A percentile compares a stretch with the other conserved stretches of the same genome.
Conservation (phyloP, 331 rosid genomes). For the Pyrus hybrid region DNA sequence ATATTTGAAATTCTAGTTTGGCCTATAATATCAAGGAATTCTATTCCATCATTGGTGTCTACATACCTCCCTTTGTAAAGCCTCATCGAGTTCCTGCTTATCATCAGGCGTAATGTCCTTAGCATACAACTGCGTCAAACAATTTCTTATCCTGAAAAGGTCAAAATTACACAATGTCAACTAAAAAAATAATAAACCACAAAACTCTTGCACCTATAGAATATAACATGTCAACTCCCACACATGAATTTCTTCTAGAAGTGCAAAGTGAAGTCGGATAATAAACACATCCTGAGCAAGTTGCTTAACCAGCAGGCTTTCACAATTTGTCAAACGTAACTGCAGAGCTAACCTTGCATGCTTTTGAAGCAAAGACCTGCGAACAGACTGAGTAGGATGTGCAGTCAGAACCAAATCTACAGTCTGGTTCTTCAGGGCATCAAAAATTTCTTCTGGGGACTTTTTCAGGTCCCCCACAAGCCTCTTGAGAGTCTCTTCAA, state of each 20-base stretch:
- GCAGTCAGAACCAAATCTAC: constrained; percentile 95
- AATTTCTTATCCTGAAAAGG: constrained; percentile 76
- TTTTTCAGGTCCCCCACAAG: constrained; percentile 74
- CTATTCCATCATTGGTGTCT: not conserved
- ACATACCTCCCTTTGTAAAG: constrained; percentile 86
- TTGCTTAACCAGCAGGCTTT: not conserved
- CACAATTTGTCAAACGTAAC: not conserved
- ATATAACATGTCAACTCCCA: not conserved
- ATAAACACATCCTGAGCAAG: not conserved
- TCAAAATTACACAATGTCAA: not conserved
- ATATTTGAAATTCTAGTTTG: not conserved
- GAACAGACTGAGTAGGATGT: constrained; percentile 95
- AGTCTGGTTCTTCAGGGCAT: constrained; percentile 94
- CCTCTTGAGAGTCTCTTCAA: constrained; percentile 93
- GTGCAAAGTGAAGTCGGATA: not conserved
- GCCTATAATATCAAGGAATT: not conserved
- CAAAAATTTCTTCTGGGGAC: constrained; percentile 81
- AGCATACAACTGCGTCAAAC: constrained; percentile 83
- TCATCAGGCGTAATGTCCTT: constrained; percentile 98
- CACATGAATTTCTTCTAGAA: not conserved
- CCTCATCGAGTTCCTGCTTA: constrained; percentile 98
- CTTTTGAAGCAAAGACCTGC: constrained; percentile 96
- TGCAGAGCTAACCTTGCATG: constrained; percentile 61
- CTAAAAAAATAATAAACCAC: not conserved
- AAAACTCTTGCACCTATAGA: not conserved